phyloP scores from a whole-genome alignment of 768 basidiomycete genomes.

The Termitomyces sp. region DNA sequence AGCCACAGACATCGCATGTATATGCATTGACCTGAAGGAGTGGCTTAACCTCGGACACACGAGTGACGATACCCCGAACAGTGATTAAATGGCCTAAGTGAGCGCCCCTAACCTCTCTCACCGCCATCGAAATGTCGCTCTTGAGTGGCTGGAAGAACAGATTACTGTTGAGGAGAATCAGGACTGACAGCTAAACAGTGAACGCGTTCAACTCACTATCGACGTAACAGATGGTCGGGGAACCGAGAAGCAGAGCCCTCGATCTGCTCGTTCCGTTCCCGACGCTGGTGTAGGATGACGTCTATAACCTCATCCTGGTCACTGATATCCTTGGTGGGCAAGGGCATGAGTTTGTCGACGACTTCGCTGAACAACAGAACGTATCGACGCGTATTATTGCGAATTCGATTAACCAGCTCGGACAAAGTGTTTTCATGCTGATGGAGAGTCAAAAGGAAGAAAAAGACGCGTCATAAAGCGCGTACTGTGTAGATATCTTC shows the following conservation, averaged over 20 bases:
- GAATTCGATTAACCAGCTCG: constrained; percentile 78
- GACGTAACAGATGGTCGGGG: constrained; percentile 83
- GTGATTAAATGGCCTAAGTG: constrained; percentile 94
- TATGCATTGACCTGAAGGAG: constrained; percentile 96
- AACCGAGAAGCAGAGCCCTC: constrained; percentile 75
- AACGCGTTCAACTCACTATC: constrained; percentile 70
- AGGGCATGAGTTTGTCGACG: constrained; percentile 85
- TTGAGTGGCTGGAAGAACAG: constrained; percentile 88
- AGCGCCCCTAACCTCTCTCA: constrained; percentile 81
- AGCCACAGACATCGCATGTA: constrained; percentile 96
- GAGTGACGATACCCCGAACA: constrained; percentile 95
- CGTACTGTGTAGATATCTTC: constrained; percentile 78
- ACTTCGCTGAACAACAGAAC: constrained; percentile 84
- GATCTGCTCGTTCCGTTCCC: constrained; percentile 79
- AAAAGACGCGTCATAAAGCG: constrained; percentile 5
- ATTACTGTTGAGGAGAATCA: constrained; percentile 49
- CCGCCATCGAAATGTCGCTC: constrained; percentile 75
- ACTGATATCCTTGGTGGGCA: constrained; percentile 83
- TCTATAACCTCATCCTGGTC: constrained; percentile 94
- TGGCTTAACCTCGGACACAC: constrained; percentile 98
- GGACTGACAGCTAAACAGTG: constrained; percentile 4
- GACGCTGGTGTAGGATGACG: constrained; percentile 90
- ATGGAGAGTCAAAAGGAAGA: constrained; percentile 6
- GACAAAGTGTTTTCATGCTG: constrained; percentile 66
- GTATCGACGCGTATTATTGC: constrained; percentile 85